Evolutionary conservation across 2,329 filamentous ascomycete genomes (phyloP).

Genomic region (Chalaropsis thielavioides): DNA sequence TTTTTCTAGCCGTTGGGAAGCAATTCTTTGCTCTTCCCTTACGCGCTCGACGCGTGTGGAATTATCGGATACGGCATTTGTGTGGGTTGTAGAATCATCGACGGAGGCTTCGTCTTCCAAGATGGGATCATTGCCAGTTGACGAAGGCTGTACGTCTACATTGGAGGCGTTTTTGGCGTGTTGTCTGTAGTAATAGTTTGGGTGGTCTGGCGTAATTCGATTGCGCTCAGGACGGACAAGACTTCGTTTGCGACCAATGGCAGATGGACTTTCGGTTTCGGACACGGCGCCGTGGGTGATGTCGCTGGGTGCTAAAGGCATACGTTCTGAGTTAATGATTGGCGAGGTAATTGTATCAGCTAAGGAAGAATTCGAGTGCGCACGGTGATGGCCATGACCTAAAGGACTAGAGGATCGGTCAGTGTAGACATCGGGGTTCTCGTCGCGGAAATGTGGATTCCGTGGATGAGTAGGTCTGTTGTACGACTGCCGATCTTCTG

Average conservation of each 20-base stretch:
- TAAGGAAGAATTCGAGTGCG: slow-evolving; percentile 43
- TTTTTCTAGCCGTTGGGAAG: slow-evolving; percentile 22
- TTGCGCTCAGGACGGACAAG: slow-evolving; percentile 79
- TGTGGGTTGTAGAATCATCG: slow-evolving; percentile 35
- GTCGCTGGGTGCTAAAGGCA: slow-evolving; percentile 38
- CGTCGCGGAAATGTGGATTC: slow-evolving; percentile 50
- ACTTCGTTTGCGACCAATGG: slow-evolving; percentile 60
- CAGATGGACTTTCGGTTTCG: slow-evolving; percentile 22
- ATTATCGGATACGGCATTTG: slow-evolving; percentile 32
- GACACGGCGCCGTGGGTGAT: slow-evolving; percentile 20
- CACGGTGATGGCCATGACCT: slow-evolving; percentile 37
- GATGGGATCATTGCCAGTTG: slow-evolving; percentile 82
- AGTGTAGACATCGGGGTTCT: slow-evolving; percentile 56
- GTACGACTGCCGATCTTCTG: slow-evolving; percentile 46
- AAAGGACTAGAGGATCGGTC: slow-evolving; percentile 36
- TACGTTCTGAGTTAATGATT: slow-evolving; percentile 41
- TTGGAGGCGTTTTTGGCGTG: slow-evolving; percentile 87
- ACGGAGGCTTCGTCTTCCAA: slow-evolving; percentile 61
- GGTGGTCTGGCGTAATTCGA: slow-evolving; percentile 71
- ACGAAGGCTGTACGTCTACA: slow-evolving; percentile 80
- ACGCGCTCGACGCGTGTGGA: slow-evolving; percentile 27
- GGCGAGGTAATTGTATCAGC: slow-evolving; percentile 42
- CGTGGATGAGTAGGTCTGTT: slow-evolving; percentile 54
- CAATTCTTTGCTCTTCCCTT: slow-evolving; percentile 25
- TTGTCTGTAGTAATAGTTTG: slow-evolving; percentile 90